These are phyloP conservation scores for Colletotrichum coccodes DNA, from an alignment of 2,329 filamentous ascomycete species.

Conservation along the genomic window DNA sequence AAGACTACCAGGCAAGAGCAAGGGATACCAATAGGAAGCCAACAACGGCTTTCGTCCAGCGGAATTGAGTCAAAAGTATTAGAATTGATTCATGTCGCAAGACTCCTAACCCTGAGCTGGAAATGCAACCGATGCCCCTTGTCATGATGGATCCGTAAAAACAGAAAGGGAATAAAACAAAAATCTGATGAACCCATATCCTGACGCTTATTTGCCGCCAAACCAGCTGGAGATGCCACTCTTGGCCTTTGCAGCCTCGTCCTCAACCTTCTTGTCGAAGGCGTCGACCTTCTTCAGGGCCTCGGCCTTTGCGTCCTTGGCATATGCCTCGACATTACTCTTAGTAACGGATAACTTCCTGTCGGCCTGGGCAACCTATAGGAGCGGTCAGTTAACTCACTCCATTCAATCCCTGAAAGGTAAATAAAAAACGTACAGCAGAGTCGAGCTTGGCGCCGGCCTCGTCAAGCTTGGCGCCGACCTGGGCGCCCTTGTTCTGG, in stretches of 20 bases:
- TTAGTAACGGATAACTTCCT: conserved; percentile 70
- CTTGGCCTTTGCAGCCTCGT: conserved; percentile 84
- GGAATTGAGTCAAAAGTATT: conserved; percentile 13
- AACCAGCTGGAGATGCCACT: conserved; percentile 88
- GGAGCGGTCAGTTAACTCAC: conserved; percentile 43
- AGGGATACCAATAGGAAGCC: neutral
- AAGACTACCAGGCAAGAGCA: neutral
- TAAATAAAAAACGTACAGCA: conserved; percentile 64
- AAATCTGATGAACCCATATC: neutral
- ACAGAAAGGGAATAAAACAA: neutral
- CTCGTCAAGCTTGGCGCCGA: conserved; percentile 68
- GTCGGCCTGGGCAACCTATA: conserved; percentile 71
- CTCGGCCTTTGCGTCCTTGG: conserved; percentile 72
- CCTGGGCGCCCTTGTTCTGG: conserved; percentile 60
- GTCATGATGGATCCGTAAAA: conserved; percentile 1
- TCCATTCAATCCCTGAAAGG: neutral
- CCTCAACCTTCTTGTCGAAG: conserved; percentile 84
- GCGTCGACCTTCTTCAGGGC: conserved; percentile 80
- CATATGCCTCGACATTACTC: conserved; percentile 66
- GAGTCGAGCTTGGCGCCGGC: conserved; percentile 75
- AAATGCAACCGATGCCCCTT: conserved; percentile 9
- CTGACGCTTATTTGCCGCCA: conserved; percentile 63
- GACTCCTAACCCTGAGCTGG: conserved; percentile 13
- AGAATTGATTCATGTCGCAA: conserved; percentile 3
- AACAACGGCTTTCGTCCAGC: neutral